phyloP scores from a whole-genome alignment of 768 basidiomycete species.

The Termitomyces sp. region DNA sequence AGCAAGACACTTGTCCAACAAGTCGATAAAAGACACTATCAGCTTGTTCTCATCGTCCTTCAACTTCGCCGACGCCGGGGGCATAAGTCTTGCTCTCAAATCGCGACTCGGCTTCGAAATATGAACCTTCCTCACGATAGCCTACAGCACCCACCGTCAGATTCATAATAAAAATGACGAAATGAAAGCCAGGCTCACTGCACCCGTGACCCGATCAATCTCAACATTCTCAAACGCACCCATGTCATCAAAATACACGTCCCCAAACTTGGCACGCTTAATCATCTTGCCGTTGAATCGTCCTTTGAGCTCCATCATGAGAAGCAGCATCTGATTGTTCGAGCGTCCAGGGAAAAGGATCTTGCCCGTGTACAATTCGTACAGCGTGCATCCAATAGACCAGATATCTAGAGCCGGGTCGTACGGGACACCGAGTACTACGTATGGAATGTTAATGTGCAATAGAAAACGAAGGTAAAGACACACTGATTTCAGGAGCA shows the following conservation, averaged over 20 bases:
- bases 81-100: conserved; percentile 76
- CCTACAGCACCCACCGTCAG: conserved; percentile 36
- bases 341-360: conserved; percentile 95
- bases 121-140: conserved; percentile 74
- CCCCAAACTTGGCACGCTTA: conserved; percentile 90
- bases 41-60: conserved; percentile 87
- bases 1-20: conserved; percentile 85
- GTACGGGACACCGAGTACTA: conserved; percentile 93
- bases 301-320: conserved; percentile 98
- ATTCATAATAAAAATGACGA: conserved; percentile 14
- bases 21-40: conserved; percentile 75
- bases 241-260: conserved; percentile 91
- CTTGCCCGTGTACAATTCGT: conserved; percentile 92
- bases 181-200: conserved; percentile 44
- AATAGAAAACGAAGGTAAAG: conserved; percentile 3
- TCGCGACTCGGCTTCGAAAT: conserved; percentile 81
- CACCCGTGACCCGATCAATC: conserved; percentile 76
- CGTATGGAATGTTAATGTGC: conserved; percentile 12
- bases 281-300: conserved; percentile 91
- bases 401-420: conserved; percentile 92
- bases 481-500: conserved; percentile 95
- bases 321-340: conserved; percentile 95
- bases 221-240: conserved; percentile 82
- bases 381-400: conserved; percentile 98
- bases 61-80: conserved; percentile 68